Conservation (phyloP, 225 moss, liverwort and hornwort species). For the Takakia lepidozioides region DNA sequence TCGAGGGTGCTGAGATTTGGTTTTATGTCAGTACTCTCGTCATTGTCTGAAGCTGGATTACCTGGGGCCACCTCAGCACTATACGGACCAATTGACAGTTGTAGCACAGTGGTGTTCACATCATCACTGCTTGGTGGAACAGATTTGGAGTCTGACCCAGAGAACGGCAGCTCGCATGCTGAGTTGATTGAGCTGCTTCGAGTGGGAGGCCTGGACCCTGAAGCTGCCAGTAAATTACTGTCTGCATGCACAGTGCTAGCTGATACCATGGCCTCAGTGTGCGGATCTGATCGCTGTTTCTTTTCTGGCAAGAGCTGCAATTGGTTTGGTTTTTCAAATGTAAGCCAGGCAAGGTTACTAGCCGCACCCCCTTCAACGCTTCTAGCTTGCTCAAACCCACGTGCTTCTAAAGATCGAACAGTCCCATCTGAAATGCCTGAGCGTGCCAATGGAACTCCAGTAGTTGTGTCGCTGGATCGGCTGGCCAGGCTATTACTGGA, state of each 20-base stretch:
- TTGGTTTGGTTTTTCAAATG: no score
- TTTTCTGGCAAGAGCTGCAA: constrained; percentile 22
- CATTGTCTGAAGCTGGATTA: constrained; percentile 9
- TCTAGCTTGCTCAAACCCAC: no score
- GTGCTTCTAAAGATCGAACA: no score
- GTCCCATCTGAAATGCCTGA: constrained; percentile 33
- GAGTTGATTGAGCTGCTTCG: no score
- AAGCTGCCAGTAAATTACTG: constrained; percentile 6
- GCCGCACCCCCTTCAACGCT: no score
- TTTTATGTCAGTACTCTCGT: constrained; percentile 17
- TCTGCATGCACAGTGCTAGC: constrained; percentile 5
- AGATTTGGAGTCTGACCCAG: no score
- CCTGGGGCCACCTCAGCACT: constrained; percentile 11
- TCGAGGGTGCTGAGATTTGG: constrained; percentile 9
- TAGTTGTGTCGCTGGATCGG: constrained; percentile 48
- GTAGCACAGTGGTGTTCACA: constrained; percentile 24
- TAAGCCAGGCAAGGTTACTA: no score
- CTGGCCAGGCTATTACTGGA: constrained; percentile 32
- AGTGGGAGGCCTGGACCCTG: background rate
- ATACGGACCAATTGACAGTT: constrained; percentile 50
- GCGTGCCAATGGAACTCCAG: constrained; percentile 23
- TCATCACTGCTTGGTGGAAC: no score
- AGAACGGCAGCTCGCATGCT: no score
- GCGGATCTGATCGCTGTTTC: background rate
- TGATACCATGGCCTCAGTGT: background rate